Percentiles rank a stretch among this genome's conserved stretches.
phyloP scores from a whole-genome alignment of 2,329 filamentous ascomycete genomes.

The Dactylellina parvicollis region DNA sequence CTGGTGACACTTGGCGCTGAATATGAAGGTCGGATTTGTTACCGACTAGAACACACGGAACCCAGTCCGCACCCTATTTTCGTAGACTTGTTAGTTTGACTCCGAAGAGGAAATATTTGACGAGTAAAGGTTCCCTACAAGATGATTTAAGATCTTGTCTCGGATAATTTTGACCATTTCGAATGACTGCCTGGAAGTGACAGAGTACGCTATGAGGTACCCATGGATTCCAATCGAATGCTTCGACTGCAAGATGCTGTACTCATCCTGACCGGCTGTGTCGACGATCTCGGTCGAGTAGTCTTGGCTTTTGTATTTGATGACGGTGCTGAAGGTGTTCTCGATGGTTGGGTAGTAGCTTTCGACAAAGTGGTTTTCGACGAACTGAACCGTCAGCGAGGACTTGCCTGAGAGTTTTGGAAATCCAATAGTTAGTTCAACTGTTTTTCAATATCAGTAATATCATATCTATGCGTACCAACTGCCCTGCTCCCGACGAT shows the following conservation, averaged over 20 bases:
- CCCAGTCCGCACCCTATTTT: constrained; percentile 82
- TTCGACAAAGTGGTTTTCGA: constrained; percentile 97
- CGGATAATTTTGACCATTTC: constrained; percentile 97
- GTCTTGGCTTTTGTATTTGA: constrained; percentile 91
- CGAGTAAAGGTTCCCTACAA: constrained; percentile 68
- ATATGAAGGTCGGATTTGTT: constrained; percentile 97
- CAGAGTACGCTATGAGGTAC: constrained; percentile 98
- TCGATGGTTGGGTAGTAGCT: constrained; percentile 99
- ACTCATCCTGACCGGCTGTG: constrained; percentile 98
- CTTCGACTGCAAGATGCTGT: constrained; percentile 97
- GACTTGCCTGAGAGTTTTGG: constrained; percentile 79
- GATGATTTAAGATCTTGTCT: constrained; percentile 95
- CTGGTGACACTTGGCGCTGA: constrained; percentile 86
- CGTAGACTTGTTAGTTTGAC: constrained; percentile 6
- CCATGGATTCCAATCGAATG: constrained; percentile 99
- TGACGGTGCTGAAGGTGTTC: constrained; percentile 97
- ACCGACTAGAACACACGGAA: constrained; percentile 92
- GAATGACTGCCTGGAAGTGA: constrained; percentile 90
- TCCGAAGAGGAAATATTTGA: constrained; percentile 5
- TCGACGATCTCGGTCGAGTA: constrained; percentile 97
- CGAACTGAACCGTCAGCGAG: constrained; percentile 94
- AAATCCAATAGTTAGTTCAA: too few species aligned
- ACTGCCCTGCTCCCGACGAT: constrained; percentile 95
- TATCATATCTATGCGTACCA: constrained; percentile 69
- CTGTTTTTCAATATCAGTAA: constrained; percentile 10